Conservation (phyloP, 2,329 filamentous ascomycete species). For the Botrytis paeoniae region DNA sequence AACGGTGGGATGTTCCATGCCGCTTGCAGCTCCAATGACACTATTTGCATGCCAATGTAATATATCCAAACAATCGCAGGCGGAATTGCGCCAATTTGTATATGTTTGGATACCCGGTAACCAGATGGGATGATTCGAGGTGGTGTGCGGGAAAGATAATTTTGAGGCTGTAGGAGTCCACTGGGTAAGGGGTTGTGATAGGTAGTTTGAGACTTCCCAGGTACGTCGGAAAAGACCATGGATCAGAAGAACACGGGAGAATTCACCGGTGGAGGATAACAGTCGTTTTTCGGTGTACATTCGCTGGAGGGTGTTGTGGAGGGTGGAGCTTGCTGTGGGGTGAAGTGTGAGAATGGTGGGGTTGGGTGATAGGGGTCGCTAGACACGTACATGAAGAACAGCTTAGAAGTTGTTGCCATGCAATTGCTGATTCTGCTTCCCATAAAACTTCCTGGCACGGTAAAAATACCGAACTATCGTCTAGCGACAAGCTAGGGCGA, state of each 20-base stretch:
- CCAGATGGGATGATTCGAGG: background rate
- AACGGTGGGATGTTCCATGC: constrained; percentile 45
- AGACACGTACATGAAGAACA: constrained; percentile 1
- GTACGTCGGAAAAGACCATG: constrained; percentile 50
- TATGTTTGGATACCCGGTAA: constrained; percentile 31
- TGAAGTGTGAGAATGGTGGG: too few species aligned
- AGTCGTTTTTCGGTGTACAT: constrained; percentile 50
- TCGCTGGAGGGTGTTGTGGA: constrained; percentile 44
- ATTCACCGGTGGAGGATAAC: constrained; percentile 45
- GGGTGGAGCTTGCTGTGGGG: constrained; percentile 36
- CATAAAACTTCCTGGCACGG: background rate
- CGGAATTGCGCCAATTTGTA: constrained; percentile 46
- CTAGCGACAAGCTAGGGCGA: background rate
- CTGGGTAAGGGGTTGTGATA: constrained; percentile 1
- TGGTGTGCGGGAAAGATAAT: background rate
- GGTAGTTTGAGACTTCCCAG: constrained; percentile 48
- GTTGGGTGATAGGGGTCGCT: background rate
- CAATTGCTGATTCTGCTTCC: background rate
- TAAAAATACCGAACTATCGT: background rate
- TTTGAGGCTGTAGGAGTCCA: background rate
- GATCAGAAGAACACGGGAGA: constrained; percentile 48
- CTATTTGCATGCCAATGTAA: constrained; percentile 45
- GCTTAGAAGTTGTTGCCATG: constrained; percentile 1
- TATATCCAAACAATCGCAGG: constrained; percentile 44
- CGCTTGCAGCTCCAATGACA: constrained; percentile 40